Conservation (phyloP, 495 filamentous ascomycete genomes). For the Oleoguttula mirabilis region DNA sequence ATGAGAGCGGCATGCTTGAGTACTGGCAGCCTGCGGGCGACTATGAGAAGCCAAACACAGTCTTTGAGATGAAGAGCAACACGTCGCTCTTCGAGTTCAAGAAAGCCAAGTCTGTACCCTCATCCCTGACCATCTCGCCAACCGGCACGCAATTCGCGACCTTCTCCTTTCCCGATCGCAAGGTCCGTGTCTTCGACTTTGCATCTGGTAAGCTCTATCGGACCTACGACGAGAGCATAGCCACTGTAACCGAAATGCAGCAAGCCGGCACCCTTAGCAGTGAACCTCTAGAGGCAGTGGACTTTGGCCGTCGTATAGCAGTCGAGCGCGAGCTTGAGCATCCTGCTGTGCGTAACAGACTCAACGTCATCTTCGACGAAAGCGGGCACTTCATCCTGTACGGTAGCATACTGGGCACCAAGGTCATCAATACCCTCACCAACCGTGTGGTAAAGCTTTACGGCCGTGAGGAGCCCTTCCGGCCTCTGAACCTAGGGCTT, state of each 20-base stretch:
- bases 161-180: constrained; percentile 85
- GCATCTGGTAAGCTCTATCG: constrained; percentile 73
- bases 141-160: constrained; percentile 75
- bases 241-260: constrained; percentile 82
- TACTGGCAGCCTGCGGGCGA: constrained; percentile 76
- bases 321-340: constrained; percentile 77
- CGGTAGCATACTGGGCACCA: constrained; percentile 79
- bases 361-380: constrained; percentile 89
- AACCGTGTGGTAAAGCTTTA: constrained; percentile 82
- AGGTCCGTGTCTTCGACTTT: constrained; percentile 88
- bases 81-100: constrained; percentile 96
- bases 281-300: constrained; percentile 69
- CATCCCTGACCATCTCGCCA: constrained; percentile 77
- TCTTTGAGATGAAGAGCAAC: constrained; percentile 82
- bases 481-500: constrained; percentile 68
- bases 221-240: constrained; percentile 86
- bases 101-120: constrained; percentile 71
- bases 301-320: constrained; percentile 82
- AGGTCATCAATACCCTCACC: constrained; percentile 88
- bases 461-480: constrained; percentile 76
- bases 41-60: constrained; percentile 83
- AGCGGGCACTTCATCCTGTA: constrained; percentile 91
- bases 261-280: constrained; percentile 66
- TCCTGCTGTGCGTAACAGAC: constrained; percentile 50
- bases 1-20: constrained; percentile 89